These are phyloP conservation scores for Blastocystis sp. DNA, from an alignment of 352 stramenopile genomes.

Conservation along the genomic window DNA sequence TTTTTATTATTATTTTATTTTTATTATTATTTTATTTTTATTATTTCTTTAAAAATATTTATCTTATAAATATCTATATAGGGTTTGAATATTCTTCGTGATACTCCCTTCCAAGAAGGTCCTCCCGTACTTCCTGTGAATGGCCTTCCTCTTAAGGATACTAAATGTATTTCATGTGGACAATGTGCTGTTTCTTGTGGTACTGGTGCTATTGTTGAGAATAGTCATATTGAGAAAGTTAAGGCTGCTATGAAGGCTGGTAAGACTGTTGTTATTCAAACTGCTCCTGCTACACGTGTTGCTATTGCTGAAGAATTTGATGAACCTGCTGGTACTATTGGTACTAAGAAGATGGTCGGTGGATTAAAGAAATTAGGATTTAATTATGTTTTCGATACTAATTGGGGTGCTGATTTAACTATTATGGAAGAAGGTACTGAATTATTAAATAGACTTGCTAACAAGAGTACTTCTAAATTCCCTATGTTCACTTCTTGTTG, in stretches of 20 bases:
- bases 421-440: conserved; percentile 71
- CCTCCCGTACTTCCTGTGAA: conserved; percentile 37
- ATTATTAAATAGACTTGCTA: conserved; percentile 59
- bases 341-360: conserved; percentile 44
- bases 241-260: conserved; percentile 38
- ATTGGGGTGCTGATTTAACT: conserved; percentile 64
- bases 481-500: conserved; percentile 81
- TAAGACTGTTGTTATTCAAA: conserved; percentile 43
- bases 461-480: conserved; percentile 58
- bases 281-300: conserved; percentile 45
- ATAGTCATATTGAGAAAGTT: conserved; percentile 42
- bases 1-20: too few species aligned
- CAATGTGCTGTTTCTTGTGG: conserved; percentile 45
- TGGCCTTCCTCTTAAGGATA: conserved; percentile 43
- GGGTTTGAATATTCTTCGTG: conserved; percentile 25
- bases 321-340: conserved; percentile 40
- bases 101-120: conserved; percentile 25
- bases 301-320: conserved; percentile 46
- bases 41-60: too few species aligned
- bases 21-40: too few species aligned
- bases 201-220: conserved; percentile 45
- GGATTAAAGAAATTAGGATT: conserved; percentile 52
- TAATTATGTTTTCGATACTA: conserved; percentile 69
- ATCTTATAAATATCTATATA: too few species aligned
- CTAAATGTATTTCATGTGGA: conserved; percentile 46